These are phyloP conservation scores for Thermomucor indicae-seudaticae DNA, from an alignment of 371 early-diverging fungal species.

Conservation along the genomic window DNA sequence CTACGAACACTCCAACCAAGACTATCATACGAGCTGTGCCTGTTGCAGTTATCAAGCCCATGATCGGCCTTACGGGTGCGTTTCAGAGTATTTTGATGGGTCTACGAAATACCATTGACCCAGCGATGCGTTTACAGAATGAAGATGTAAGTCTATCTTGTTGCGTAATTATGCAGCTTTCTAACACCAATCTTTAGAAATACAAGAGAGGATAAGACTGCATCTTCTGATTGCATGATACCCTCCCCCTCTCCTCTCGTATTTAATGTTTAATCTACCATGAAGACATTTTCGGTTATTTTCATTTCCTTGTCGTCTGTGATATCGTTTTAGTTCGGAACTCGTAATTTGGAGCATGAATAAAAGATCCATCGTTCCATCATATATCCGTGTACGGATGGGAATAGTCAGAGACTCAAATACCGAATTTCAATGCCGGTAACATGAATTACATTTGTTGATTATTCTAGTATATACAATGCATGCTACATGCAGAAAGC, in stretches of 20 bases:
- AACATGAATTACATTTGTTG: background rate
- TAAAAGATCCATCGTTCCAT: too few species aligned
- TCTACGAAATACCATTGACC: constrained; percentile 86
- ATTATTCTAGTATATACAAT: constrained; percentile 2
- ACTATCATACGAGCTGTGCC: constrained; percentile 91
- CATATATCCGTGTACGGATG: too few species aligned
- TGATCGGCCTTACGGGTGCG: constrained; percentile 94
- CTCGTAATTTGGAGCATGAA: too few species aligned
- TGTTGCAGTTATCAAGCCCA: constrained; percentile 90
- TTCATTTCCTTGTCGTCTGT: too few species aligned
- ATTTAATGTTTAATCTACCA: too few species aligned
- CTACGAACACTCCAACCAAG: constrained; percentile 61
- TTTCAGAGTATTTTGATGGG: constrained; percentile 91
- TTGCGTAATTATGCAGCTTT: background rate
- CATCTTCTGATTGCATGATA: background rate
- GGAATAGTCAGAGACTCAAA: too few species aligned
- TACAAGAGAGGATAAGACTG: constrained; percentile 8
- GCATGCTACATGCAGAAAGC: constrained; percentile 1
- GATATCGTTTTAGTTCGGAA: too few species aligned
- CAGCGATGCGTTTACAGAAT: constrained; percentile 68
- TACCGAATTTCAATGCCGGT: background rate
- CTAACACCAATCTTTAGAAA: constrained; percentile 1
- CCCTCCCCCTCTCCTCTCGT: too few species aligned
- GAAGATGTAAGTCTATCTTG: constrained; percentile 64
- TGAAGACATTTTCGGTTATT: too few species aligned